Evolutionary conservation across 768 basidiomycete genomes (phyloP).

Genomic region (Crepidotus variabilis): DNA sequence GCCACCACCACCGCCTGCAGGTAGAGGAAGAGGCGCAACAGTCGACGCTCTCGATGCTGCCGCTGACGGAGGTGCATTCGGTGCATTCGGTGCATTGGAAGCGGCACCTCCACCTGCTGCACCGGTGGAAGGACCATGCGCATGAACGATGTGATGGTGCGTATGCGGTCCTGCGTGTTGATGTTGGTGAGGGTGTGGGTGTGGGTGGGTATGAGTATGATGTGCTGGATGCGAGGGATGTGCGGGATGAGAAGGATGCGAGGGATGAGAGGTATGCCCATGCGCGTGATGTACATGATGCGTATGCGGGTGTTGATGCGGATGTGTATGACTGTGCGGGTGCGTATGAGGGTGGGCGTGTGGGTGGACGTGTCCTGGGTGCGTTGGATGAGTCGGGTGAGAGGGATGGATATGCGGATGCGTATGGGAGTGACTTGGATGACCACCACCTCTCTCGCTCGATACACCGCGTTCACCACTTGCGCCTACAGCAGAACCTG

Average conservation of each 20-base stretch:
- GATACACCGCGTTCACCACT: too few relatives aligned
- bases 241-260: not conserved
- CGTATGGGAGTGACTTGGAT: not conserved
- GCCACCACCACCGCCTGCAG: too few relatives aligned
- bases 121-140: not conserved
- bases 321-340: not conserved
- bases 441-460: too few relatives aligned
- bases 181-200: not conserved
- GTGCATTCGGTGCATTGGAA: too few relatives aligned
- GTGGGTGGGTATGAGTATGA: not conserved
- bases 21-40: not conserved
- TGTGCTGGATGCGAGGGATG: not conserved
- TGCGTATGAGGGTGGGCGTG: conserved; percentile 1
- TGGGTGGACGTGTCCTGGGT: not conserved
- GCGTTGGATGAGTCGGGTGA: not conserved
- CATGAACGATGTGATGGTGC: not conserved
- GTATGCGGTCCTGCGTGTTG: too few relatives aligned
- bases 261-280: not conserved
- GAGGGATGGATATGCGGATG: not conserved
- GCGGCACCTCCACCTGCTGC: not conserved
- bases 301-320: not conserved
- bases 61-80: too few relatives aligned
- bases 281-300: not conserved
- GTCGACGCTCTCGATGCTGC: not conserved
- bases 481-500: too few relatives aligned